Evolutionary conservation across 148 eudicot species (phyloP).

Genomic region (Nepenthes mirabilis): DNA sequence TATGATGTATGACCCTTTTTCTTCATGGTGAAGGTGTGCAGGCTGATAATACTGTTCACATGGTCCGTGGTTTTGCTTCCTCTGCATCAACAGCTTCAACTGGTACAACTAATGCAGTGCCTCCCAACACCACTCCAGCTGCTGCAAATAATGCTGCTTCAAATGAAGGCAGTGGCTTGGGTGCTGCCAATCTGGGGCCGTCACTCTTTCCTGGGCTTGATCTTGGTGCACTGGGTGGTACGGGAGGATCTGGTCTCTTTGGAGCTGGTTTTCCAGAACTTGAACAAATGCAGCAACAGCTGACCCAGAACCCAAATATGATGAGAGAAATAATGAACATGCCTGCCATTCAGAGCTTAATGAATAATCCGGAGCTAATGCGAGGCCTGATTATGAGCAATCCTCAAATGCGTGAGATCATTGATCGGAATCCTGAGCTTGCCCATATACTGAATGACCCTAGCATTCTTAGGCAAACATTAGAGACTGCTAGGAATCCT

Average conservation of each 20-base stretch:
- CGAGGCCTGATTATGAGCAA: slow-evolving; percentile 78
- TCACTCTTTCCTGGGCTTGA: slow-evolving; percentile 71
- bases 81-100: slow-evolving; percentile 29
- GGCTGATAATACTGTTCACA: slow-evolving; percentile 60
- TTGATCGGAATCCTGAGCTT: slow-evolving; percentile 92
- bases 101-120: slow-evolving; percentile 15
- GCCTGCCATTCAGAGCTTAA: slow-evolving; percentile 84
- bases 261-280: slow-evolving; percentile 84
- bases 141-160: slow-evolving; percentile 22
- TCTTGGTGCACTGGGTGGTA: slow-evolving; percentile 27
- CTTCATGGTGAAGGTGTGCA: slow-evolving; percentile 33
- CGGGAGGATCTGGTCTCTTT: slow-evolving; percentile 45
- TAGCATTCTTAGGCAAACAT: slow-evolving; percentile 77
- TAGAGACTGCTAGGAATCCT: slow-evolving; percentile 95
- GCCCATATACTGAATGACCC: slow-evolving; percentile 92
- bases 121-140: slow-evolving; percentile 16
- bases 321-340: slow-evolving; percentile 94
- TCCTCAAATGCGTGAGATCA: slow-evolving; percentile 96
- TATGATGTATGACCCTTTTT: not conserved
- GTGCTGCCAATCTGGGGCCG: slow-evolving; percentile 45
- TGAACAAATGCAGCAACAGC: slow-evolving; percentile 86
- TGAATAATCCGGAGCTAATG: slow-evolving; percentile 90
- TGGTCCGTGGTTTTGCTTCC: slow-evolving; percentile 60
- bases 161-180: slow-evolving; percentile 32
- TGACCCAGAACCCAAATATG: slow-evolving; percentile 89